Conservation (phyloP, 345 rosid genomes). For the Acer yangbiense region DNA sequence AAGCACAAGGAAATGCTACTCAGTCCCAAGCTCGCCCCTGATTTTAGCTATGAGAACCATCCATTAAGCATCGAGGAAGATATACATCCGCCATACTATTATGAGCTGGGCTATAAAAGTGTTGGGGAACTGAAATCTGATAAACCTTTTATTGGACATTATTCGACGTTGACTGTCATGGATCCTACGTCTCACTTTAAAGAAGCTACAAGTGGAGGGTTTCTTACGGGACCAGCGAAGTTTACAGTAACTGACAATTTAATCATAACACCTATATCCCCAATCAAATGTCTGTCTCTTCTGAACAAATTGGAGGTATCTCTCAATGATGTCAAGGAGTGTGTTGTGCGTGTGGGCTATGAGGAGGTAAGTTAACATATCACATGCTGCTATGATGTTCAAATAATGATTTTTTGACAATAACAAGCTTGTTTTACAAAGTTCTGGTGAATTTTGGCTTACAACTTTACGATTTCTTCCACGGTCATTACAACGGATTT, state of each 20-base stretch:
- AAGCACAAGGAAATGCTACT: constrained; percentile 10
- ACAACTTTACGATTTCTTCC: not conserved
- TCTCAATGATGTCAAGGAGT: constrained; percentile 21
- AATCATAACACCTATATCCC: constrained; percentile 18
- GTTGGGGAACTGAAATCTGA: too few species aligned
- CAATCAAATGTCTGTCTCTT: constrained; percentile 1
- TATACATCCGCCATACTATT: not conserved
- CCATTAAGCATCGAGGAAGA: not conserved
- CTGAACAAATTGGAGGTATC: constrained; percentile 19
- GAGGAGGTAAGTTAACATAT: constrained; percentile 17
- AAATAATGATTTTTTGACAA: not conserved
- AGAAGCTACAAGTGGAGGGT: constrained; percentile 12
- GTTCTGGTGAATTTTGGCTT: not conserved
- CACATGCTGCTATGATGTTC: not conserved
- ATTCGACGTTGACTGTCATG: not conserved
- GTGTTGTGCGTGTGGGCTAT: constrained; percentile 4
- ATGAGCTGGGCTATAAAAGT: too few species aligned
- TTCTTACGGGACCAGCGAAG: not conserved
- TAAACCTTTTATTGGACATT: too few species aligned
- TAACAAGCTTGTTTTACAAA: not conserved
- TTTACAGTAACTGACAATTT: constrained; percentile 26
- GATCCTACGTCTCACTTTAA: constrained; percentile 13
- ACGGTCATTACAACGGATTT: too few species aligned
- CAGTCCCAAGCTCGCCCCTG: constrained; percentile 22
- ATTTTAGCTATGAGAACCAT: constrained; percentile 13